phyloP scores from a whole-genome alignment of 2,329 filamentous ascomycete genomes.

The Arthrinium phaeospermum region DNA sequence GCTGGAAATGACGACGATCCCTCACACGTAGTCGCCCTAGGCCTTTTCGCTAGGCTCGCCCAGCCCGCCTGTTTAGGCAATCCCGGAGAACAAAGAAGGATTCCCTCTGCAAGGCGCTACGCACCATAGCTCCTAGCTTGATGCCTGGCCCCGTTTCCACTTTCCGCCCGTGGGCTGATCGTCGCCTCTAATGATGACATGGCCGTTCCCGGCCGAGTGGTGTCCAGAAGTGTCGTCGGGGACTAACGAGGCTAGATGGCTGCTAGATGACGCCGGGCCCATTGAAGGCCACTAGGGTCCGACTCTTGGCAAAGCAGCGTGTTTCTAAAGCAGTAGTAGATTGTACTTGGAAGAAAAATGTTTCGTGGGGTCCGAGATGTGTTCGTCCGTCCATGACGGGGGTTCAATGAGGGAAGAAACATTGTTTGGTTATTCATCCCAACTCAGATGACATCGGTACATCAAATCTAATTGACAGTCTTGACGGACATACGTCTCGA shows the following conservation, averaged over 20 bases:
- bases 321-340: background rate
- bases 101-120: background rate
- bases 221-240: background rate
- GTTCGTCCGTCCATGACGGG: background rate
- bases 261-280: background rate
- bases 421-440: slow-evolving; percentile 5
- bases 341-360: background rate
- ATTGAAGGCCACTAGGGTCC: background rate
- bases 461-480: background rate
- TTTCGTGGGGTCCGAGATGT: background rate
- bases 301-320: background rate
- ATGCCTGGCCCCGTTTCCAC: background rate
- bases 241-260: background rate
- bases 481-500: background rate
- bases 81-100: background rate
- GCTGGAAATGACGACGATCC: background rate
- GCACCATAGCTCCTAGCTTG: background rate
- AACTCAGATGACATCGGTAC: background rate
- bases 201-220: background rate
- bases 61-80: background rate
- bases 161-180: background rate
- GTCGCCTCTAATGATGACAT: slow-evolving; percentile 6
- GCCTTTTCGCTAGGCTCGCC: background rate
- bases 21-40: background rate
- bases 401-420: background rate